These are phyloP conservation scores for Teunomyces barrocoloradensis DNA, from an alignment of 805 yeast genomes.

Conservation along the genomic window DNA sequence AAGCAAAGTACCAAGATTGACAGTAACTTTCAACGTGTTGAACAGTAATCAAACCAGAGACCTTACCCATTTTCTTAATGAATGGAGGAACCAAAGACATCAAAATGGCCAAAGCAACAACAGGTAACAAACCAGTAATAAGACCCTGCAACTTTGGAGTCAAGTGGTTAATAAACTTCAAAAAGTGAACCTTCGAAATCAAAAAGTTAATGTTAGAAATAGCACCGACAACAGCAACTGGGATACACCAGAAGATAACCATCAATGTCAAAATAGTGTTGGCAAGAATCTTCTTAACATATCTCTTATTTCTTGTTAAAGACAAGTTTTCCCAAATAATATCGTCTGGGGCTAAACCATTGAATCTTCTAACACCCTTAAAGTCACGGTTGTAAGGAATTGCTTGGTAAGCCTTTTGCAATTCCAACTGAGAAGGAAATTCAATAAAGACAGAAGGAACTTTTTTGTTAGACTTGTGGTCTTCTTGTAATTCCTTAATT, in stretches of 20 bases:
- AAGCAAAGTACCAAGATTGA: conserved; percentile 27
- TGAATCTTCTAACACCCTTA: conserved; percentile 46
- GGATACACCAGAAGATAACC: conserved; percentile 82
- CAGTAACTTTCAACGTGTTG: conserved; percentile 26
- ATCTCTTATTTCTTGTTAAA: conserved; percentile 55
- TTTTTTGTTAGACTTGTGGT: conserved; percentile 49
- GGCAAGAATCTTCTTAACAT: conserved; percentile 56
- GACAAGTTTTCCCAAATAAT: conserved; percentile 79
- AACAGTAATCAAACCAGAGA: conserved; percentile 22
- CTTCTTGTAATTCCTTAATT: conserved; percentile 56
- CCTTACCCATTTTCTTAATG: conserved; percentile 24
- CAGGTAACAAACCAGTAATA: conserved; percentile 27
- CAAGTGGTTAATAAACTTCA: conserved; percentile 25
- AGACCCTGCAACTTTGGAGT: conserved; percentile 22
- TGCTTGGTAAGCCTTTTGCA: conserved; percentile 88
- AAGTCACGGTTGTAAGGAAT: conserved; percentile 54
- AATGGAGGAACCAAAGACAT: conserved; percentile 29
- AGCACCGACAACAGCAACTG: conserved; percentile 31
- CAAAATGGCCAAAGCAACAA: conserved; percentile 25
- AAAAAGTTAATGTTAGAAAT: conserved; percentile 27
- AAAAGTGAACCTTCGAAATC: conserved; percentile 22
- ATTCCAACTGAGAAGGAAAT: conserved; percentile 80
- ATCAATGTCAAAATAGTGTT: conserved; percentile 59
- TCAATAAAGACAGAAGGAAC: conserved; percentile 74
- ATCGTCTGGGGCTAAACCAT: conserved; percentile 77